phyloP scores from a whole-genome alignment of 257 asterid species.

The Scutellaria barbata region DNA sequence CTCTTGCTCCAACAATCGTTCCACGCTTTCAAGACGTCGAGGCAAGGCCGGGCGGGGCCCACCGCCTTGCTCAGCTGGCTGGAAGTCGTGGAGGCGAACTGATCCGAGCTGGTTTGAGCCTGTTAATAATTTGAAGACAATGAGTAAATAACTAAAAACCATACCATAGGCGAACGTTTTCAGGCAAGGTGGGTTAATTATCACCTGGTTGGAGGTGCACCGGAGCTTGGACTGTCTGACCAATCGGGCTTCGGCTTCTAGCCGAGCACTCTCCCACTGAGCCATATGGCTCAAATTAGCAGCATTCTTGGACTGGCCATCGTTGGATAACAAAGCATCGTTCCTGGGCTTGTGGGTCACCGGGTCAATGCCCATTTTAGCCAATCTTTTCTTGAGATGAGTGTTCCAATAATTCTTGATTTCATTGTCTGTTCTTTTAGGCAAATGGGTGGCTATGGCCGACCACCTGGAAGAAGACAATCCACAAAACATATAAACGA shows the following conservation, averaged over 20 bases:
- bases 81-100: slow-evolving; percentile 41
- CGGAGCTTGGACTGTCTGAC: slow-evolving; percentile 76
- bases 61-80: slow-evolving; percentile 43
- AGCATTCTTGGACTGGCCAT: slow-evolving; percentile 70
- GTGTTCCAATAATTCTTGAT: slow-evolving; percentile 92
- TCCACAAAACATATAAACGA: slow-evolving; percentile 3
- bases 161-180: too few species aligned
- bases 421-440: slow-evolving; percentile 86
- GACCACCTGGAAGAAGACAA: slow-evolving; percentile 77
- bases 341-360: slow-evolving; percentile 83
- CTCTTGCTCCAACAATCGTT: slow-evolving; percentile 52
- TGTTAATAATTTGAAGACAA: background rate
- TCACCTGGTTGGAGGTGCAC: slow-evolving; percentile 34
- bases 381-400: slow-evolving; percentile 76
- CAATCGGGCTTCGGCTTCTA: slow-evolving; percentile 88
- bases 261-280: slow-evolving; percentile 98
- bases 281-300: slow-evolving; percentile 97
- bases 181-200: background rate
- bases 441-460: slow-evolving; percentile 87
- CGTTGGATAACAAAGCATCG: slow-evolving; percentile 66
- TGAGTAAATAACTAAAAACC: background rate
- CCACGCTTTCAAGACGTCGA: slow-evolving; percentile 66
- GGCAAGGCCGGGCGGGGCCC: slow-evolving; percentile 42
- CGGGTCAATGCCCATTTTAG: slow-evolving; percentile 91
- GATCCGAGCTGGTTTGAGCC: slow-evolving; percentile 39